Evolutionary conservation across 768 basidiomycete species (phyloP).

Genomic region (Dentipellis sp.): DNA sequence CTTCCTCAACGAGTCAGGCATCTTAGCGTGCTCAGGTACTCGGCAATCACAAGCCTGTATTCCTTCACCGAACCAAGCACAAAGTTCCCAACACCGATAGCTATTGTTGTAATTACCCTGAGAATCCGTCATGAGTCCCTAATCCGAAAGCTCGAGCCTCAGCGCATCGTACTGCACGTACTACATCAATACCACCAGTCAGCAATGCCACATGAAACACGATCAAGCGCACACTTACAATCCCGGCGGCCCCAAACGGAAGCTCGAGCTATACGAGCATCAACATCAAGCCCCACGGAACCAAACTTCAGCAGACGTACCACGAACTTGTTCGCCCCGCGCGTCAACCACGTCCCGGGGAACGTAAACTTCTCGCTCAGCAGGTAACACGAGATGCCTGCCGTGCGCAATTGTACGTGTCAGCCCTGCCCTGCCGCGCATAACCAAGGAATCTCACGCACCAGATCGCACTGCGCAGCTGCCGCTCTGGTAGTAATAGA

Average conservation of each 20-base stretch:
- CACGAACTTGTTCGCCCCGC: slow-evolving; percentile 16
- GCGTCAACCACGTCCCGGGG: slow-evolving; percentile 15
- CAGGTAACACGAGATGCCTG: slow-evolving; percentile 20
- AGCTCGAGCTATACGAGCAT: not conserved
- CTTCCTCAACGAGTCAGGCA: too few relatives aligned
- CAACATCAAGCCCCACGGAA: not conserved
- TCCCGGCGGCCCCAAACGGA: not conserved
- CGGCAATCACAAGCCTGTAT: too few relatives aligned
- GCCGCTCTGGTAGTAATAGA: slow-evolving; percentile 17
- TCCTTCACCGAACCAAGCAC: too few relatives aligned
- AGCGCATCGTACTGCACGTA: slow-evolving; percentile 21
- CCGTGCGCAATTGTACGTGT: not conserved
- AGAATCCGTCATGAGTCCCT: not conserved
- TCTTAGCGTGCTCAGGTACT: too few relatives aligned
- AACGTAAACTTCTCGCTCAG: slow-evolving; percentile 17
- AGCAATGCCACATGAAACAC: not conserved
- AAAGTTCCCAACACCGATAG: too few relatives aligned
- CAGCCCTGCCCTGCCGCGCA: not conserved
- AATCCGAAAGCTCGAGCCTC: slow-evolving; percentile 12
- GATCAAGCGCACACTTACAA: not conserved
- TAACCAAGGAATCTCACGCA: not conserved
- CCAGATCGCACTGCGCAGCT: slow-evolving; percentile 21
- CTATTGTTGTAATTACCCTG: too few relatives aligned
- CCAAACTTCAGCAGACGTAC: slow-evolving; percentile 5
- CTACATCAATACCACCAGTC: slow-evolving; percentile 7